phyloP scores from a whole-genome alignment of 371 early-diverging fungal genomes.

The Lichtheimia hyalospora region DNA sequence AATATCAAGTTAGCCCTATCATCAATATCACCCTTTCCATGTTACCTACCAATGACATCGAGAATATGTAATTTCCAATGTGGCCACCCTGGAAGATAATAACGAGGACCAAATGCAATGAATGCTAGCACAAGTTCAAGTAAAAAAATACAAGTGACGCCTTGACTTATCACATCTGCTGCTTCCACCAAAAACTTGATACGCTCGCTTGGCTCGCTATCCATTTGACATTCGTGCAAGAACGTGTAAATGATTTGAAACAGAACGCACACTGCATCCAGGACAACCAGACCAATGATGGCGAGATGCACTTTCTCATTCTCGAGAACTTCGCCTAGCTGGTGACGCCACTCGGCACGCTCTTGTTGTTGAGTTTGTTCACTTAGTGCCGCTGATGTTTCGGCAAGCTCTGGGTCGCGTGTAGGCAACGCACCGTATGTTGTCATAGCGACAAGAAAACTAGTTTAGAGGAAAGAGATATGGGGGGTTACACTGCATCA shows the following conservation, averaged over 20 bases:
- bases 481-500: not conserved
- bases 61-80: conserved; percentile 51
- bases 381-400: not conserved
- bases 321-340: conserved; percentile 39
- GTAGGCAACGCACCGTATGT: conserved; percentile 19
- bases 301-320: conserved; percentile 29
- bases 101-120: conserved; percentile 44
- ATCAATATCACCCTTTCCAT: not conserved
- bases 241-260: conserved; percentile 31
- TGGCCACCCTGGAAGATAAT: conserved; percentile 38
- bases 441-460: conserved; percentile 8
- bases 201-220: conserved; percentile 1
- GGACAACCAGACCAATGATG: conserved; percentile 27
- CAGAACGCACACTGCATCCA: conserved; percentile 38
- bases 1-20: not conserved
- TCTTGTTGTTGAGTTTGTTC: not conserved
- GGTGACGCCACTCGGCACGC: conserved; percentile 27
- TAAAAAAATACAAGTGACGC: conserved; percentile 38
- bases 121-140: conserved; percentile 33
- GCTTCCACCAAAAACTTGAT: conserved; percentile 25
- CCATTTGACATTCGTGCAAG: conserved; percentile 24
- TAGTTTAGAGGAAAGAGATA: not conserved
- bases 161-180: conserved; percentile 31
- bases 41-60: conserved; percentile 36
- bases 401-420: conserved; percentile 6